Evolutionary conservation across 306 rosid species (phyloP), one percentile per base, ranked within the genome.

Genomic region (Prinsepia uniflora): DNA sequence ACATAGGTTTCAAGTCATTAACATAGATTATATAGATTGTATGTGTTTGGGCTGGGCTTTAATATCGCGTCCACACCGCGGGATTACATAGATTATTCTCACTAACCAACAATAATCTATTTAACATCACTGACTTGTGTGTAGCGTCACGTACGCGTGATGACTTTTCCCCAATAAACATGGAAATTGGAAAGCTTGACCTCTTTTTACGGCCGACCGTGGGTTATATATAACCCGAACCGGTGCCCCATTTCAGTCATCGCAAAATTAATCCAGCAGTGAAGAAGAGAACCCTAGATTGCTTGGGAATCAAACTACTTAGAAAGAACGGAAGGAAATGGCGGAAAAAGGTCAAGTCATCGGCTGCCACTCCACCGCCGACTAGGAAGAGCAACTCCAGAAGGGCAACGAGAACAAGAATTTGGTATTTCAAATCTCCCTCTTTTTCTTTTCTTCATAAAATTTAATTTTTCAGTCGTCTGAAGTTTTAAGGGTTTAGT

Each of bases 281-380:
- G n/a, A 55, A 7, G 6, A 61, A 34, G 36, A 30, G 36, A 30
- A 30, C 36, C 46, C 45, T 8, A 61, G 45, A 3, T 15, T 61
- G 12, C 3, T 15, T 15, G 47, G 36, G 24, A 42, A 67, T n/a
- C 15, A 65, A 20, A 9, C 7, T 4, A n/a, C n/a, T n/a, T n/a
- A n/a, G n/a, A n/a, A n/a, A n/a, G n/a, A n/a, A n/a, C 20, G 60
- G 65, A 75, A 64, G 15, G 67, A 67, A 59, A 79, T 76, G 84
- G 82, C 76, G 0, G 92, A 79, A 46, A 85, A 72, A 47, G 83
- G 81, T 7, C 82, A 80, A 30, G 92, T 92, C 12, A 83, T 92
- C 66, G 63, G 71, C 17, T 76, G 84, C 75, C 90, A n/a, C 81
- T 73, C 79, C 22, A 70, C 78, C 45, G 75, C 77, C 1, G 17